Conservation (phyloP, 106 monocot species). For the Acorus gramineus region DNA sequence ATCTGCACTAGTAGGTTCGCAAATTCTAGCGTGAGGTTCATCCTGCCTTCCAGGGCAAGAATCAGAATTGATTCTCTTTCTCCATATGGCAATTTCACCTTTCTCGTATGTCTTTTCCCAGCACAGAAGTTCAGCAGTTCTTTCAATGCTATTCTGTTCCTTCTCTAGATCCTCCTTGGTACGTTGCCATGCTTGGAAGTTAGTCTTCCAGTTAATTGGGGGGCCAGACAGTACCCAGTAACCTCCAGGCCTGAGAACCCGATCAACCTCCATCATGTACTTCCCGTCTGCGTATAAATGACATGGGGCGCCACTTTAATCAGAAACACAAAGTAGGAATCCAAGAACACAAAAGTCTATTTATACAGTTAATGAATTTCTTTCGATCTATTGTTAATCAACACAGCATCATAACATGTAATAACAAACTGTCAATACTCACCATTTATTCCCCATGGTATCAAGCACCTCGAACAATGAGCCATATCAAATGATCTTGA, state of each 20-base stretch:
- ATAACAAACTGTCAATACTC: neutral
- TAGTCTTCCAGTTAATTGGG: conserved; percentile 49
- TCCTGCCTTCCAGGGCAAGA: conserved; percentile 36
- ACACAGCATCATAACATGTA: neutral
- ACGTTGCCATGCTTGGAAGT: conserved; percentile 43
- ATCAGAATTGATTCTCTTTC: conserved; percentile 37
- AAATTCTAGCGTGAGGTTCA: conserved; percentile 17
- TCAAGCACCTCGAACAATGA: conserved; percentile 55
- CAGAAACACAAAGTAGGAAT: neutral
- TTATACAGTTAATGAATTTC: too few species aligned
- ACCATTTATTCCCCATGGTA: conserved; percentile 60
- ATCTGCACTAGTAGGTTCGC: conserved; percentile 30
- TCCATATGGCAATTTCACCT: conserved; percentile 46
- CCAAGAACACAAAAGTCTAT: too few species aligned
- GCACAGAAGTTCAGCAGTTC: conserved; percentile 49
- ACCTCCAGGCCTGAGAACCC: conserved; percentile 48
- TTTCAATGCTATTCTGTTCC: conserved; percentile 51
- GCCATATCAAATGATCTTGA: conserved; percentile 32
- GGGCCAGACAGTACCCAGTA: conserved; percentile 66
- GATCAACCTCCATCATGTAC: conserved; percentile 32
- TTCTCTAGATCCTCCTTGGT: conserved; percentile 43
- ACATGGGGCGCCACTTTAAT: neutral
- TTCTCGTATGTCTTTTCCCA: conserved; percentile 50
- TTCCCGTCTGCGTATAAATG: conserved; percentile 13
- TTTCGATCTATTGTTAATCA: too few species aligned